phyloP scores from a whole-genome alignment of 257 asterid genomes.

The Lavandula angustifolia region DNA sequence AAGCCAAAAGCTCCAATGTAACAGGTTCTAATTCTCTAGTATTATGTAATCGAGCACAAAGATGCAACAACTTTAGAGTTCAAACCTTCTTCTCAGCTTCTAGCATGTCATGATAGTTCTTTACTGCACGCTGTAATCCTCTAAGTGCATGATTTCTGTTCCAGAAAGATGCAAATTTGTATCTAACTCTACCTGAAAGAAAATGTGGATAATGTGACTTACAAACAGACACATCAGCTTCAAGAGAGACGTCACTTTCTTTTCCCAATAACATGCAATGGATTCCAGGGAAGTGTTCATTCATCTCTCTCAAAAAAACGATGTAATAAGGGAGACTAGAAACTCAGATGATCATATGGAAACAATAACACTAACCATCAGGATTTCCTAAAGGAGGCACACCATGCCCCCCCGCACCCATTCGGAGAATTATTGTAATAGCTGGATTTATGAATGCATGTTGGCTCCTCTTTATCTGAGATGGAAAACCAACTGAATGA shows the following conservation, averaged over 20 bases:
- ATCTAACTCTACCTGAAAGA: constrained; percentile 91
- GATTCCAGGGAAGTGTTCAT: neutral
- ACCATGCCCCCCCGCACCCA: constrained; percentile 99
- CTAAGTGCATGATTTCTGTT: constrained; percentile 85
- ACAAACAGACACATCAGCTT: constrained; percentile 19
- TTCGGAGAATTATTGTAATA: constrained; percentile 82
- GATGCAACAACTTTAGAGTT: constrained; percentile 28
- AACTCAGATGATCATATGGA: constrained; percentile 10
- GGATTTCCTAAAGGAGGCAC: constrained; percentile 99
- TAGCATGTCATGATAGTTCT: constrained; percentile 65
- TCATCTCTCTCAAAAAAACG: constrained; percentile 22
- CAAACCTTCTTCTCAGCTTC: constrained; percentile 95
- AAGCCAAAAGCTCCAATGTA: neutral
- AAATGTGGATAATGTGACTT: constrained; percentile 22
- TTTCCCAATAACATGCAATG: constrained; percentile 18
- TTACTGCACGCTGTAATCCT: constrained; percentile 72
- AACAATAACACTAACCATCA: constrained; percentile 72
- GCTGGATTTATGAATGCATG: constrained; percentile 97
- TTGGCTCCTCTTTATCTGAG: constrained; percentile 88
- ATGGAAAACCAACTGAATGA: constrained; percentile 31
- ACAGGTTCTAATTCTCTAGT: constrained; percentile 17
- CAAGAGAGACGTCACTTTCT: constrained; percentile 7
- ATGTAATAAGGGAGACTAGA: constrained; percentile 20
- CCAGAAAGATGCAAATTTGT: constrained; percentile 99
- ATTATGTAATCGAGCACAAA: constrained; percentile 8